phyloP scores from a whole-genome alignment of 768 basidiomycete genomes.

The Aureoboletus auriporus region DNA sequence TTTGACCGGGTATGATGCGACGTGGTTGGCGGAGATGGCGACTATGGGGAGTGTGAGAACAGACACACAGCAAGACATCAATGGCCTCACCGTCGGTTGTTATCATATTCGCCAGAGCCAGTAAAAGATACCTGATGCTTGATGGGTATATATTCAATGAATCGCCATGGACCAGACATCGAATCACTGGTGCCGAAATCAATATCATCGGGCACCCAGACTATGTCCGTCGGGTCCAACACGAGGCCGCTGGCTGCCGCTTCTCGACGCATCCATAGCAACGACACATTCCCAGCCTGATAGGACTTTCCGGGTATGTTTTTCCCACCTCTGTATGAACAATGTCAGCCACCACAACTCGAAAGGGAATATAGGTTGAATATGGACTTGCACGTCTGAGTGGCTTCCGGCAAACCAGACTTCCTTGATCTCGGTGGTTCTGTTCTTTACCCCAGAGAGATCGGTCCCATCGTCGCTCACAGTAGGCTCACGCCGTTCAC shows the following conservation, averaged over 20 bases:
- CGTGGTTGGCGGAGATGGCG: slow-evolving; percentile 17
- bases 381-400: slow-evolving; percentile 28
- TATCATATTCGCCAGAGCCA: slow-evolving; percentile 11
- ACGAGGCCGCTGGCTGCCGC: slow-evolving; percentile 23
- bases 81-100: slow-evolving; percentile 11
- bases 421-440: slow-evolving; percentile 41
- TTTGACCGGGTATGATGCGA: slow-evolving; percentile 26
- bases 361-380: neutral
- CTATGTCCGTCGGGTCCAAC: slow-evolving; percentile 23
- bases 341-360: slow-evolving; percentile 1
- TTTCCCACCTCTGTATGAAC: slow-evolving; percentile 18
- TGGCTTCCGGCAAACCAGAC: slow-evolving; percentile 63
- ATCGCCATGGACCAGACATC: slow-evolving; percentile 13
- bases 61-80: neutral
- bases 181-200: slow-evolving; percentile 20
- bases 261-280: slow-evolving; percentile 34
- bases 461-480: neutral
- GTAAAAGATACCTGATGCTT: slow-evolving; percentile 20
- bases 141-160: slow-evolving; percentile 21
- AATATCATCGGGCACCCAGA: slow-evolving; percentile 26
- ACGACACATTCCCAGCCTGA: slow-evolving; percentile 24
- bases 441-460: neutral
- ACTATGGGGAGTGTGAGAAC: slow-evolving; percentile 5
- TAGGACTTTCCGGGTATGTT: slow-evolving; percentile 17
- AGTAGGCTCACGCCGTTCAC: neutral